phyloP scores from a whole-genome alignment of 1,284 basidiomycete species.

The Rhodofomes roseus region DNA sequence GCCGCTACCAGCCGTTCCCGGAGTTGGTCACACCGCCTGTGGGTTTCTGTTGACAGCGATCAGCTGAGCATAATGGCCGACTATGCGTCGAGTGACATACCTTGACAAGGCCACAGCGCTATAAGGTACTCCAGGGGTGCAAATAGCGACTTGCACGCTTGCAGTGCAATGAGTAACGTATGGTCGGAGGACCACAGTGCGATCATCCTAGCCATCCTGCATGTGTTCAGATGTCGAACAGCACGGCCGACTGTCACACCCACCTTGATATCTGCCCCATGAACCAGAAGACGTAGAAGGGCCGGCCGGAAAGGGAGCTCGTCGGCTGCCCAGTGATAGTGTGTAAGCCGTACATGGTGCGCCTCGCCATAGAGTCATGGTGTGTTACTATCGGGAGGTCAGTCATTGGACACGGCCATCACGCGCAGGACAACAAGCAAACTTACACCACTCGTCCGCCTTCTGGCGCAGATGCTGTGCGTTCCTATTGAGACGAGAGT shows the following conservation, averaged over 20 bases:
- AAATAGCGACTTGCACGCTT: conserved; percentile 60
- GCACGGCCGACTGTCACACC: conserved; percentile 12
- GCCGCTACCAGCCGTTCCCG: conserved; percentile 44
- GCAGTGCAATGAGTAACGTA: conserved; percentile 57
- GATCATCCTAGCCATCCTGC: conserved; percentile 41
- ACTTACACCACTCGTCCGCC: conserved; percentile 73
- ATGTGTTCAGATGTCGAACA: conserved; percentile 4
- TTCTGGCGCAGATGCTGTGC: conserved; percentile 57
- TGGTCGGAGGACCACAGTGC: conserved; percentile 61
- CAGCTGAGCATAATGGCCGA: background rate
- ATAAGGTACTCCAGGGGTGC: conserved; percentile 63
- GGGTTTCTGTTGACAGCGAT: conserved; percentile 43
- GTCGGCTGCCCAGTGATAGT: conserved; percentile 59
- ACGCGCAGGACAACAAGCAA: conserved; percentile 4
- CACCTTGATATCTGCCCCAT: conserved; percentile 70
- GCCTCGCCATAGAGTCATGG: conserved; percentile 57
- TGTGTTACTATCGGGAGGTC: conserved; percentile 46
- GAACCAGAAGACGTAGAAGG: conserved; percentile 76
- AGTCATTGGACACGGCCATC: background rate
- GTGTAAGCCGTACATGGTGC: conserved; percentile 56
- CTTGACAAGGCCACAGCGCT: conserved; percentile 63
- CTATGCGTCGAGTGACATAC: conserved; percentile 33
- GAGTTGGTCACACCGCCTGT: conserved; percentile 42
- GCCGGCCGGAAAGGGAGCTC: conserved; percentile 42
- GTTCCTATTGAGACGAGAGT: conserved; percentile 31